Base-by-base conservation (phyloP, 768 basidiomycete genomes). In the Naganishia onofrii region DNA sequence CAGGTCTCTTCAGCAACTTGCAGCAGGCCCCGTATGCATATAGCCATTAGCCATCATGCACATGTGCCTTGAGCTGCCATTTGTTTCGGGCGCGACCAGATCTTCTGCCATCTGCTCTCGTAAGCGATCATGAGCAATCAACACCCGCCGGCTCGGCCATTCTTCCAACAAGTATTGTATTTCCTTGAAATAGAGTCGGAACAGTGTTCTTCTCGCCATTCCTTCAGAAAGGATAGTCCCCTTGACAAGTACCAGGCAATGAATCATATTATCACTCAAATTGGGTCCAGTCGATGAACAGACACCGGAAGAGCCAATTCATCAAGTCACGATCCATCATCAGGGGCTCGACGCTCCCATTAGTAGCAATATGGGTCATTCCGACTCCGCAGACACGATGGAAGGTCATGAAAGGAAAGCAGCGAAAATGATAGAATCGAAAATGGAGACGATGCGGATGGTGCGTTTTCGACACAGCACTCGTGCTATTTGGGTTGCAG, bases 101-200 rank as follows among this genome's bases (percentile, higher is more conserved):
- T 42, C 42, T 42, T 42, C 42, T 42, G 42, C 42, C 42, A 42
- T 42, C 12, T 51, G 48, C 34, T 58, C 57, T 58, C 57, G 57
- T 58, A 58, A 58, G 57, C 57, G 57, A 36, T 8, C 10, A 58
- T 58, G 57, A 58, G 12, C 57, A 58, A 58, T 32, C 57, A 58
- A 58, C 57, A 21, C 8, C 5, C 42, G 13, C 34, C 34, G 34
- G 34, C 34, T 36, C 34, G 42, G 42, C 13, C 42, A 42, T 7
- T 42, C 42, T 42, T 42, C 42, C 42, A 15, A 42, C 42, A 21
- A 51, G 48, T 51, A 51, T 51, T 42, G 42, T 42, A 42, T 42
- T 42, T 51, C 48, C n/a, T 26, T 51, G 48, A 51, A 51, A 51
- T 46, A 51, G 3, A 51, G 15, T 51, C 15, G 12, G 23, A 51